Evolutionary conservation across 1,284 basidiomycete genomes (phyloP).

Genomic region (Leccinum cinnamomeum): DNA sequence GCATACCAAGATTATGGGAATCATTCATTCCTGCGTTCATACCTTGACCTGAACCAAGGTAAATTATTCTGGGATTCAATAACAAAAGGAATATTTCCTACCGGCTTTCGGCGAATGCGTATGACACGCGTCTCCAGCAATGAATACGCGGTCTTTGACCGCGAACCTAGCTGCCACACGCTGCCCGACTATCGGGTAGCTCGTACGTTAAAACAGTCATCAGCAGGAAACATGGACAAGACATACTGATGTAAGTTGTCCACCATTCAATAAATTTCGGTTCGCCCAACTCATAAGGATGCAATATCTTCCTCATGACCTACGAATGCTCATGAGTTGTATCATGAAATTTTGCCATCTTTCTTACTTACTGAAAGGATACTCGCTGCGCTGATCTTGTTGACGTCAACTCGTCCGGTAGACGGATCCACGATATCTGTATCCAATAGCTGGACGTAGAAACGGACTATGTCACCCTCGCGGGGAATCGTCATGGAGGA

Average conservation of each 20-base stretch:
- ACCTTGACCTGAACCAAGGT: slow-evolving; percentile 42
- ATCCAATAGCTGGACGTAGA: slow-evolving; percentile 70
- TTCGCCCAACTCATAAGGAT: background rate
- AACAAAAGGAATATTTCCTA: background rate
- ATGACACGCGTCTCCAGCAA: slow-evolving; percentile 1
- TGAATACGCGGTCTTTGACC: background rate
- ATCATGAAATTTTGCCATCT: background rate
- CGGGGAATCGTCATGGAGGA: slow-evolving; percentile 43
- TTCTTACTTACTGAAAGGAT: slow-evolving; percentile 44
- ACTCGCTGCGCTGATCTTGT: slow-evolving; percentile 55
- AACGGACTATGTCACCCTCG: slow-evolving; percentile 63
- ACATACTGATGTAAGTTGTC: background rate
- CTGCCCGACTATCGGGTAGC: background rate
- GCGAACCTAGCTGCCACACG: background rate
- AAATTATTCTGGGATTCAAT: background rate
- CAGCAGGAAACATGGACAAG: background rate
- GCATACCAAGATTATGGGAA: slow-evolving; percentile 60
- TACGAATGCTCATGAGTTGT: slow-evolving; percentile 17
- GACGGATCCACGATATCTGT: slow-evolving; percentile 47
- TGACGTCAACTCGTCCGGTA: slow-evolving; percentile 34
- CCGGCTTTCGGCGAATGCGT: slow-evolving; percentile 1
- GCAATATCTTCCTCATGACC: slow-evolving; percentile 64
- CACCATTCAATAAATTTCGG: background rate
- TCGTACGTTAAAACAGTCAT: background rate
- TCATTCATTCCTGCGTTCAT: slow-evolving; percentile 78